Evolutionary conservation across 352 stramenopile species (phyloP).

Genomic region (Phytophthora lateralis): DNA sequence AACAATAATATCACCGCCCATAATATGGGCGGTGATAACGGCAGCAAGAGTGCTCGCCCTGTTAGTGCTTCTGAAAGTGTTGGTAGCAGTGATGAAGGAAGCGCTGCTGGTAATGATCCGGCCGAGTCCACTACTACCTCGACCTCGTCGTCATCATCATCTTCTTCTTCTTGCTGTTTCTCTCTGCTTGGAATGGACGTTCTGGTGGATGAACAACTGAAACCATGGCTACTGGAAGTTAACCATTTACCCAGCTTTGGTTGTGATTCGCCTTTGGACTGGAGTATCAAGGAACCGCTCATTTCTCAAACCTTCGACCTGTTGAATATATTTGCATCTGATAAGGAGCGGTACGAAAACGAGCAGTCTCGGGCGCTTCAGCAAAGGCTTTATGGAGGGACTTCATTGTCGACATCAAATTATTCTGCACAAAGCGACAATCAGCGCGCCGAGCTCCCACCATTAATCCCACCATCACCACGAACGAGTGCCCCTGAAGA

Average conservation of each 20-base stretch:
- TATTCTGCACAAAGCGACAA: slow-evolving; percentile 36
- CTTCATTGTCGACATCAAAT: slow-evolving; percentile 3
- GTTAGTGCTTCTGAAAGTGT: slow-evolving; percentile 20
- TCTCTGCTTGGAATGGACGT: slow-evolving; percentile 97
- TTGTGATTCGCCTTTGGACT: slow-evolving; percentile 95
- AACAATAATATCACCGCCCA: too few species aligned
- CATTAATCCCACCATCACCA: slow-evolving; percentile 15
- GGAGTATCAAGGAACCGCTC: slow-evolving; percentile 94
- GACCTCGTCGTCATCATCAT: slow-evolving; percentile 25
- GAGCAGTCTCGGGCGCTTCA: slow-evolving; percentile 69
- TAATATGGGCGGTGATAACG: slow-evolving; percentile 7
- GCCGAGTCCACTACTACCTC: slow-evolving; percentile 5
- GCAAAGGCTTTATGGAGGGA: slow-evolving; percentile 61
- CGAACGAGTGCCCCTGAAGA: slow-evolving; percentile 14
- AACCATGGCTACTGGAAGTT: slow-evolving; percentile 97
- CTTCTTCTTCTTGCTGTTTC: slow-evolving; percentile 79
- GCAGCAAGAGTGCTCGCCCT: slow-evolving; percentile 21
- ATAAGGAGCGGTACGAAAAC: slow-evolving; percentile 81
- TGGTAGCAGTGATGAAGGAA: slow-evolving; percentile 6
- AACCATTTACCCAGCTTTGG: slow-evolving; percentile 97
- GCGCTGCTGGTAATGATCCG: slow-evolving; percentile 5
- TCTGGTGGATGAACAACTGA: slow-evolving; percentile 94
- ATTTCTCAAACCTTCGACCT: slow-evolving; percentile 93
- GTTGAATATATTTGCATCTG: slow-evolving; percentile 76
- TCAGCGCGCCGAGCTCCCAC: slow-evolving; percentile 26